phyloP scores from a whole-genome alignment of 192 early-diverging fungal species.

The Backusella westeae region DNA sequence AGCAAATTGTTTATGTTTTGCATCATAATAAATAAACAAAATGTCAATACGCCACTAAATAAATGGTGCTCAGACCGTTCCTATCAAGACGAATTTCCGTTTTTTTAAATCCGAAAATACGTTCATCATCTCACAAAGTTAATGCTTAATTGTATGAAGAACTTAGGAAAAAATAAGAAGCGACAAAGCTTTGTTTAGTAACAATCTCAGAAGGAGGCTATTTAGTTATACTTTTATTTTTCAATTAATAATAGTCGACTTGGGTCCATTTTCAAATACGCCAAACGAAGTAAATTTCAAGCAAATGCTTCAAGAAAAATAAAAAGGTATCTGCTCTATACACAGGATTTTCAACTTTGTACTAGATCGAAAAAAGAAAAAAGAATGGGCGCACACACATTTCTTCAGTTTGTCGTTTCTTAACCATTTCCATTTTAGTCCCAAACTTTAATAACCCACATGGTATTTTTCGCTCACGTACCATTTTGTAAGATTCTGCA shows the following conservation, averaged over 20 bases:
- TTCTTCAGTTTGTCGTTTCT: not conserved
- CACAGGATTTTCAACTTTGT: not conserved
- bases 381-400: not conserved
- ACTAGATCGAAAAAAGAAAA: not conserved
- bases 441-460: not conserved
- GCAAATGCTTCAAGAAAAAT: not conserved
- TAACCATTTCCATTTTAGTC: not conserved
- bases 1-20: not conserved
- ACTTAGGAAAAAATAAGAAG: not conserved
- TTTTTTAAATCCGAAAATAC: not conserved
- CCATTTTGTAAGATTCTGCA: not conserved
- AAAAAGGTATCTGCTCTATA: not conserved
- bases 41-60: not conserved
- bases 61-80: not conserved
- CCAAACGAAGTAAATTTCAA: not conserved
- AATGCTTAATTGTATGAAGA: not conserved
- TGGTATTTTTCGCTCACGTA: not conserved
- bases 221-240: not conserved
- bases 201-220: not conserved
- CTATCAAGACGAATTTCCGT: not conserved
- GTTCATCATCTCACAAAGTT: not conserved
- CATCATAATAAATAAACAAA: not conserved
- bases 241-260: not conserved
- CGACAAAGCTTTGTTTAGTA: too few relatives aligned
- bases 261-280: not conserved